These are phyloP conservation scores for Cerioporus squamosus DNA, from an alignment of 1,284 basidiomycete genomes.

Conservation along the genomic window DNA sequence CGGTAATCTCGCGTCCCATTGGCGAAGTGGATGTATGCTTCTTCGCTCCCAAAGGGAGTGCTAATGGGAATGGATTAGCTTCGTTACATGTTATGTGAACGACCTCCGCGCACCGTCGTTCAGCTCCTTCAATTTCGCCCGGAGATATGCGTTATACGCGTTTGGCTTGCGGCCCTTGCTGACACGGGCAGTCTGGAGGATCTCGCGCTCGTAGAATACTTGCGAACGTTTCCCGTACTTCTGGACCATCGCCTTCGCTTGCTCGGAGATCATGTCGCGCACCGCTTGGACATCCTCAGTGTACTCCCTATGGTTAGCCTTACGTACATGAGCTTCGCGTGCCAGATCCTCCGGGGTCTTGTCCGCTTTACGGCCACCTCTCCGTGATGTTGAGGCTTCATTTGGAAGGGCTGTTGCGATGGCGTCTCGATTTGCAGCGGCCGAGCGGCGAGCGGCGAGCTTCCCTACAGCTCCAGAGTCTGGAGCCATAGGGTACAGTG, in stretches of 20 bases:
- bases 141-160: too few relatives aligned
- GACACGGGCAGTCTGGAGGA: background rate
- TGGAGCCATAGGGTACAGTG: too few relatives aligned
- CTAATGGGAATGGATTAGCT: too few relatives aligned
- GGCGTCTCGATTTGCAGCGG: background rate
- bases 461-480: too few relatives aligned
- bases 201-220: background rate
- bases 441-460: background rate
- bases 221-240: background rate
- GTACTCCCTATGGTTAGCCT: background rate
- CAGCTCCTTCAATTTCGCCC: too few relatives aligned
- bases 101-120: too few relatives aligned
- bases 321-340: background rate
- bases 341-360: background rate
- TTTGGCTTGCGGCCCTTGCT: too few relatives aligned
- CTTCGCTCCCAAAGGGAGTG: too few relatives aligned
- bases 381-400: background rate
- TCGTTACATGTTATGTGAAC: too few relatives aligned
- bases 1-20: too few relatives aligned
- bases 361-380: background rate
- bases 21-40: too few relatives aligned
- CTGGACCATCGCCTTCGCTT: background rate
- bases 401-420: background rate
- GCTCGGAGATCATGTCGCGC: background rate
- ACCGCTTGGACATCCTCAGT: background rate